Evolutionary conservation across 805 yeast species (phyloP), one percentile per base, ranked within the genome.

Genomic region (Hanseniaspora valbyensis): DNA sequence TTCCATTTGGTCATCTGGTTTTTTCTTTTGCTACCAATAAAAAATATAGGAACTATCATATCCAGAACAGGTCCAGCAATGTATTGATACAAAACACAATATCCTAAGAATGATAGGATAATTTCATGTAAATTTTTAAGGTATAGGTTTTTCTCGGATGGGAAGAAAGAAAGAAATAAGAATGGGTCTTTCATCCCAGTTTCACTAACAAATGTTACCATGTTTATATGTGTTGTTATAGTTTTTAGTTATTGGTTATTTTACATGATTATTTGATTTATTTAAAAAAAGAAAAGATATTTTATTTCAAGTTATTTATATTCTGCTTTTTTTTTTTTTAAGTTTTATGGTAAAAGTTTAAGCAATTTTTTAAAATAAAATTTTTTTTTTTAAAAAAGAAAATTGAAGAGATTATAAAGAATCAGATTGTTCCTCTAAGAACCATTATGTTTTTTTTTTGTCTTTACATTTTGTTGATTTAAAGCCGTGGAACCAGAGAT

Each of bases 51-150:
- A 2, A 40, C 13, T 13, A 26, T 4, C 3, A 26, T 6, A 36
- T 48, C 42, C 8, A 48, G 22, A 34, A 48, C 8, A 13, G 51
- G 42, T 0, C 83, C 81, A 1, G 87, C 75, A 1, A 74, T 50
- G 28, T 52, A 55, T 9, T 66, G 55, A 65, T 79, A 80, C 19
- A 84, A 56, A 0, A 57, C 25, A 19, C 61, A 49, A 44, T 88
- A 92, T 58, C 84, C 73, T 19, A 73, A 53, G 21, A 81, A 70
- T 10, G 89, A 71, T 6, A 67, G 71, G 1, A 76, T 61, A 18
- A 86, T 70, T 65, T 90, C 96, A 61, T 88, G 96, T 72, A 79
- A 72, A 61, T 83, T 90, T n/a, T 69, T 69, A 24, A 65, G 55
- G 42, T 72, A 69, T 53, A 68, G 59, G 54, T 65, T 69, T n/a